These are phyloP conservation scores for Aschersonia sp. DNA, from an alignment of 2,329 filamentous ascomycete genomes.

Conservation along the genomic window DNA sequence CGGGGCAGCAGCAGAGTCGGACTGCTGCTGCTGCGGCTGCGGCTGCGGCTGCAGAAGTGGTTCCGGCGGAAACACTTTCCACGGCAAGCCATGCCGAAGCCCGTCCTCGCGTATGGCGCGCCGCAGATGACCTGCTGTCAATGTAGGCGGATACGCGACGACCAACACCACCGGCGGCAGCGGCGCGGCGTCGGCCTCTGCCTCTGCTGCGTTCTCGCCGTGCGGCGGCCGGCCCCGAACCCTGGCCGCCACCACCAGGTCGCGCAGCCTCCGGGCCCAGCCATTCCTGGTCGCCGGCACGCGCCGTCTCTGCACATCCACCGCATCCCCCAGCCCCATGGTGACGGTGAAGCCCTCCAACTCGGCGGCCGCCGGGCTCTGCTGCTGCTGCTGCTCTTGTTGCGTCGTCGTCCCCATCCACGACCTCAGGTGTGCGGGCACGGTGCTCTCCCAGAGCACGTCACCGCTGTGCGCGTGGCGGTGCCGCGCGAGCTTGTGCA, in stretches of 20 bases:
- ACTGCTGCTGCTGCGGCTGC: too few relatives aligned
- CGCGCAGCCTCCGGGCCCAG: slow-evolving; percentile 12
- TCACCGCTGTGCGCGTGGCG: slow-evolving; percentile 11
- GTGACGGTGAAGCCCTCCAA: slow-evolving; percentile 15
- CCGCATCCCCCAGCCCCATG: slow-evolving; percentile 9
- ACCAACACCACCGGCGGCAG: slow-evolving; percentile 12
- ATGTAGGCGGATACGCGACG: slow-evolving; percentile 12
- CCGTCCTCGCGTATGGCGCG: slow-evolving; percentile 27
- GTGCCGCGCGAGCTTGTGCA: slow-evolving; percentile 16
- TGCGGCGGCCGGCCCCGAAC: too few relatives aligned
- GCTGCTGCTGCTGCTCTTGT: background rate
- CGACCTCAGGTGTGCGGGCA: slow-evolving; percentile 12
- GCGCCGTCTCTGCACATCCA: slow-evolving; percentile 8
- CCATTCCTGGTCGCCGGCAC: slow-evolving; percentile 7
- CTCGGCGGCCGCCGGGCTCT: slow-evolving; percentile 9
- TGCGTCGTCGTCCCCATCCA: background rate
- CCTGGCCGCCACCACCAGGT: slow-evolving; percentile 8
- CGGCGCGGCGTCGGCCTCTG: too few relatives aligned
- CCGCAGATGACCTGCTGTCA: slow-evolving; percentile 19
- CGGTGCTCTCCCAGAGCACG: slow-evolving; percentile 15
- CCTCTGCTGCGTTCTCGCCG: too few relatives aligned
- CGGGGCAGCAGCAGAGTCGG: too few relatives aligned
- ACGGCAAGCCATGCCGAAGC: slow-evolving; percentile 13
- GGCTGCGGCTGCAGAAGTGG: background rate
- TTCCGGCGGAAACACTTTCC: slow-evolving; percentile 9